A percentile compares a stretch with the other conserved stretches of the same genome.
These are phyloP conservation scores for Pseudozyma sp. DNA, from an alignment of 1,284 basidiomycete genomes.

Conservation along the genomic window DNA sequence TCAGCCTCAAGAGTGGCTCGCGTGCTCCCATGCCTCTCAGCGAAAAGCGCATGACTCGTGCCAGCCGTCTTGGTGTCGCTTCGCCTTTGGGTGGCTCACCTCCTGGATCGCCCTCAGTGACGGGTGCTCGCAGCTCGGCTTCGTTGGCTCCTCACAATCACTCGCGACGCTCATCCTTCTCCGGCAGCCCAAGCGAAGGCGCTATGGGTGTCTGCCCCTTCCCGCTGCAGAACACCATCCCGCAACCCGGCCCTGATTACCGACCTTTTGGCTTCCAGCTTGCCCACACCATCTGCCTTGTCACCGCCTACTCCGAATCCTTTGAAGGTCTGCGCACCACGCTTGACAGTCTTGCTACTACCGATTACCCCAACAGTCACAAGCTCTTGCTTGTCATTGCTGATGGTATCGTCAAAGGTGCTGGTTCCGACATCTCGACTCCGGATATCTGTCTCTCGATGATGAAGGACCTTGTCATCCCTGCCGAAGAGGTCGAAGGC, in stretches of 20 bases:
- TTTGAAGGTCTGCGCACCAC: conserved; percentile 96
- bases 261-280: conserved; percentile 97
- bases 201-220: conserved; percentile 75
- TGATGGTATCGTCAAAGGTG: conserved; percentile 97
- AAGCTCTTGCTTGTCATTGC: conserved; percentile 95
- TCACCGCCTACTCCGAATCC: conserved; percentile 98
- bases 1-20: conserved; percentile 50
- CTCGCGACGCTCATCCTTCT: conserved; percentile 63
- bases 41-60: conserved; percentile 52
- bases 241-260: conserved; percentile 89
- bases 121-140: conserved; percentile 83
- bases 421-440: conserved; percentile 67
- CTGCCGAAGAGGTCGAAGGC: conserved; percentile 86
- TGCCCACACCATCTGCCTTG: conserved; percentile 92
- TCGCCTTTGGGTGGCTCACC: conserved; percentile 72
- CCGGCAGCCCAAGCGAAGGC: conserved; percentile 49
- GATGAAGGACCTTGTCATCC: conserved; percentile 96
- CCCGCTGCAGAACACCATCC: conserved; percentile 88
- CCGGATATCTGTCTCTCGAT: conserved; percentile 94
- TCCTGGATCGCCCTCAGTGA: conserved; percentile 80
- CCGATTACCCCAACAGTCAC: conserved; percentile 98
- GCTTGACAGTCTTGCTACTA: conserved; percentile 95
- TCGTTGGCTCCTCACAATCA: conserved; percentile 73
- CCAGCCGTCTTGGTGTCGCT: conserved; percentile 48
- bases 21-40: conserved; percentile 36